phyloP scores from a whole-genome alignment of 306 rosid genomes.

The Acacia confusa region DNA sequence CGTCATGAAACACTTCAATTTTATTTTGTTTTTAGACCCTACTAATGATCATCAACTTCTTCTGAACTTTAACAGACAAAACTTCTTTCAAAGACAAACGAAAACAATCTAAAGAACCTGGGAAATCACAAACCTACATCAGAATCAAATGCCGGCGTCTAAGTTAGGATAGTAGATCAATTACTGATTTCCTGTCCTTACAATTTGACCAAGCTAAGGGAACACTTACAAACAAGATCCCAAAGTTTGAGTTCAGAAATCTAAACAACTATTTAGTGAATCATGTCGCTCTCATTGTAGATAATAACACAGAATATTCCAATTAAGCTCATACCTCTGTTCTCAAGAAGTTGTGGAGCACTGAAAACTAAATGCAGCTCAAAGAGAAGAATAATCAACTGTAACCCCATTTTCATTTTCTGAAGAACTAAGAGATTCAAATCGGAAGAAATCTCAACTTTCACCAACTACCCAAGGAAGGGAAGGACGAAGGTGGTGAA shows the following conservation, averaged over 20 bases:
- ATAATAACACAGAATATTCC: constrained; percentile 22
- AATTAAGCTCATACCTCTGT: constrained; percentile 66
- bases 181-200: background rate
- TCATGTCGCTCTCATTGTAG: constrained; percentile 17
- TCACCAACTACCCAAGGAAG: constrained; percentile 26
- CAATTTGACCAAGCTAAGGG: background rate
- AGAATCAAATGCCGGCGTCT: constrained; percentile 9
- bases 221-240: constrained; percentile 27
- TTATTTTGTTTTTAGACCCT: background rate
- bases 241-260: constrained; percentile 27
- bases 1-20: background rate
- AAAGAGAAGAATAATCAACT: constrained; percentile 47
- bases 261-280: constrained; percentile 17
- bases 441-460: constrained; percentile 40
- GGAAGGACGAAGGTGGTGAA: constrained; percentile 36
- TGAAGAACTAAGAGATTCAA: constrained; percentile 36
- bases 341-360: constrained; percentile 47
- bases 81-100: background rate
- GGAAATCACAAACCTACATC: background rate
- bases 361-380: constrained; percentile 47
- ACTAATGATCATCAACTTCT: background rate
- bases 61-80: background rate
- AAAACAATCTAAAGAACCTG: background rate
- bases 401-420: constrained; percentile 50
- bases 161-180: background rate